Base-by-base conservation (phyloP, 306 rosid genomes). In the Lupinus albus region DNA sequence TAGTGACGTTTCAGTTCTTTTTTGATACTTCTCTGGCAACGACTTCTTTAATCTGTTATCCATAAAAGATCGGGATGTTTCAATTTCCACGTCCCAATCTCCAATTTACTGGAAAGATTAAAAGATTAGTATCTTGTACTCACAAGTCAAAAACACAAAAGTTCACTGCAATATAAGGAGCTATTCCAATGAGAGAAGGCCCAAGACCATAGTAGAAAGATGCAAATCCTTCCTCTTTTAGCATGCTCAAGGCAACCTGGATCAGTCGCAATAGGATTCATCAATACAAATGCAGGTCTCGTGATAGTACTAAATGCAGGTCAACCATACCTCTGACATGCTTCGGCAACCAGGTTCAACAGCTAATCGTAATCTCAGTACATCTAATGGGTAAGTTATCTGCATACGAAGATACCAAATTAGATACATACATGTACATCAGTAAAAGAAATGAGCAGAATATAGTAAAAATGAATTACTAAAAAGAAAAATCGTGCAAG, bases 361-460 rank as follows among this genome's bases (percentile, higher is more conserved):
- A 32, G 98, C 95, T 62, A 85, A 74, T 11, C 98, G 89, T 66
- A 92, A 85, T 77, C 98, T 81, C 78, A 92, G 73, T 69, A 92
- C 96, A 83, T 92, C 98, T 78, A 92, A 78, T 15, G 98, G 98
- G 30, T 89, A 92, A 6, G 96, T 89, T 11, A 92, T 71, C 98
- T 92, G 66, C 78, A 78, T 25, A 21, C 71, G 71, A 41, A 78
- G 35, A 70, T n/a, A 71, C 50, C 65, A 12, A 61, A 56, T 50
- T 49, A 65, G 63, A 64, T 69, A 62, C 46, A 54, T 55, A 14
- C 0, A 52, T 39, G 13, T 17, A 35, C 35, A 58, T 13, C 18
- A 66, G n/a, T 51, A 33, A 5, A 60, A 6, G 17, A 68, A 58
- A 44, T 50, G 25, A 35, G 65, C 8, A 18, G 50, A 47, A 66